Evolutionary conservation across 345 rosid species (phyloP), one percentile per base, ranked within the genome.

Genomic region (Triadica sebifera): DNA sequence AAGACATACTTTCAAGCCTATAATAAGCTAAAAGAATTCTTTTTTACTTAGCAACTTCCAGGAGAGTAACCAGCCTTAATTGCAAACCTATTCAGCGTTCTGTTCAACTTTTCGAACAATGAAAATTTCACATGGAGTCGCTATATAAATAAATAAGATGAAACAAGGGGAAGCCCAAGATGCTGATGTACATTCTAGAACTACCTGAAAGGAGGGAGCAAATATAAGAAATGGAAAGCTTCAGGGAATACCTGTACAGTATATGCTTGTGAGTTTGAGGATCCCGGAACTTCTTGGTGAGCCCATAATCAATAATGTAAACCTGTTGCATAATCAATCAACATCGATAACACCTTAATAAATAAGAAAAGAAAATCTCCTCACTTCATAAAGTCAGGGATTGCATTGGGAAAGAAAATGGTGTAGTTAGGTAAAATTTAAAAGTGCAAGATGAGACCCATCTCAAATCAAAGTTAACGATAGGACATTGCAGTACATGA

Each of bases 221-320:
- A 29, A 29, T 29, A 29, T 2, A 29, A 29, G 34, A 29, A 29
- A 29, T 29, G 34, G 2, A 29, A 29, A 29, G 34, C 34, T 2
- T 1, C 34, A 50, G 24, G 19, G 2, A 10, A 46, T 74, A 78
- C 81, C 81, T 68, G 51, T 78, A 78, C 43, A 78, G 81, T 69
- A 78, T 78, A 63, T 78, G 81, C 74, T 78, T 78, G 56, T 74
- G 81, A 68, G 81, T 78, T 61, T 74, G 81, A 53, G 69, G 74
- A 69, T 78, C 81, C 74, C 73, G 61, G 39, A 69, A 78, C 67
- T 74, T 78, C 55, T 78, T 78, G 25, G 81, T 78, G 52, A 78
- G 81, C 9, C 81, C 81, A 53, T 73, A 78, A 34, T 78, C 82
- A 39, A 79, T 79, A 22, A 74, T 64, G 71, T 74, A 79, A 70